Conservation (phyloP, 202 grass and related monocot genomes). For the Digitaria exilis region DNA sequence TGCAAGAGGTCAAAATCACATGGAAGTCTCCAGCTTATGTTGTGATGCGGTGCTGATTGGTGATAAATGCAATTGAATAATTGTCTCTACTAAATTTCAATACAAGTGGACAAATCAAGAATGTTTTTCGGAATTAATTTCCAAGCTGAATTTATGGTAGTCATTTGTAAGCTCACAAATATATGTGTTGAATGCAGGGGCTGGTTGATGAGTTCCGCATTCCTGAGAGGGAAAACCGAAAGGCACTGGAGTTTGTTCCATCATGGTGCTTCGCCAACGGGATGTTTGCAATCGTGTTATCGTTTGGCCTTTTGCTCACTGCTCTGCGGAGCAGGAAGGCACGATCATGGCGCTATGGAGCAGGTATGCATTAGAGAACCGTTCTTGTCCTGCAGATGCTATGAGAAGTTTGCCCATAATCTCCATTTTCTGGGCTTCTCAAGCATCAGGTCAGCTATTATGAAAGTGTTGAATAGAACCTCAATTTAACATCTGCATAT, state of each 20-base stretch:
- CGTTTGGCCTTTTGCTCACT: too few relatives aligned
- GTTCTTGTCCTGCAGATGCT: slow-evolving; percentile 5
- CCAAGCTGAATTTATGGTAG: neutral
- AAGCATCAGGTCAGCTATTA: slow-evolving; percentile 87
- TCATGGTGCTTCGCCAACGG: too few relatives aligned
- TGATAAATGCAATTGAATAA: slow-evolving; percentile 6
- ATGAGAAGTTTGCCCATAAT: neutral
- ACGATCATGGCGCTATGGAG: too few relatives aligned
- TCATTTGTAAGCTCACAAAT: slow-evolving; percentile 34
- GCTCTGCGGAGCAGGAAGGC: too few relatives aligned
- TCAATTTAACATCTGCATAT: neutral
- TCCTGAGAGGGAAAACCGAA: too few relatives aligned
- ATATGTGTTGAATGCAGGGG: slow-evolving; percentile 33
- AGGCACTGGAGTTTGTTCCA: too few relatives aligned
- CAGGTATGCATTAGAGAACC: slow-evolving; percentile 13
- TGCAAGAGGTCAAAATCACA: slow-evolving; percentile 45
- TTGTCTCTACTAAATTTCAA: neutral
- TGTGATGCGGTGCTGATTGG: slow-evolving; percentile 30
- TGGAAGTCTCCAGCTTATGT: slow-evolving; percentile 19
- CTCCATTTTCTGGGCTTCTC: slow-evolving; percentile 44
- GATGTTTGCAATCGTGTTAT: too few relatives aligned
- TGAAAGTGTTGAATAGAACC: neutral
- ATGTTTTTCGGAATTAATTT: neutral
- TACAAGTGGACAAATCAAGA: neutral
- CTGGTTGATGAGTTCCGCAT: too few relatives aligned